phyloP scores from a whole-genome alignment of 805 yeast genomes.

The Saccharomycopsis schoenii region DNA sequence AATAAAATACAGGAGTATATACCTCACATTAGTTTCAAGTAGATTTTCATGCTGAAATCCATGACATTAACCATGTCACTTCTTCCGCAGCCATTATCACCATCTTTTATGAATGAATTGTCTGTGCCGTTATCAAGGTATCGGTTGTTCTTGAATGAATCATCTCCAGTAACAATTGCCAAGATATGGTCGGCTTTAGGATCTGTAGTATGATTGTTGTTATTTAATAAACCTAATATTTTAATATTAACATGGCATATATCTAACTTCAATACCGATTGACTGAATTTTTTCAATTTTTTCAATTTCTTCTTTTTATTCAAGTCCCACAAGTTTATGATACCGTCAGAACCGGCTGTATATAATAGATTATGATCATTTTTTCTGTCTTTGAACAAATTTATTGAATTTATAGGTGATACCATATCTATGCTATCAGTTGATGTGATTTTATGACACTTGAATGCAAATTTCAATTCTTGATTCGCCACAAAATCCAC shows the following conservation, averaged over 20 bases:
- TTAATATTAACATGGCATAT: not conserved
- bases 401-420: conserved; percentile 15
- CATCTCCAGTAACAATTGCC: conserved; percentile 42
- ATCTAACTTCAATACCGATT: conserved; percentile 8
- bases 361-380: conserved; percentile 10
- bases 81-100: not conserved
- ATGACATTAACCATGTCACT: conserved; percentile 2
- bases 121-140: conserved; percentile 7
- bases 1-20: not conserved
- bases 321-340: conserved; percentile 17
- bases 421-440: conserved; percentile 14
- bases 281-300: conserved; percentile 13
- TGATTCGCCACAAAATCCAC: conserved; percentile 13
- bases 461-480: conserved; percentile 18
- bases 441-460: conserved; percentile 14
- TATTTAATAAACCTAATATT: not conserved
- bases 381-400: not conserved
- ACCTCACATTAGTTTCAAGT: conserved; percentile 2
- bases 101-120: not conserved
- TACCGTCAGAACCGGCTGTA: conserved; percentile 18
- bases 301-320: conserved; percentile 17
- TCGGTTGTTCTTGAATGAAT: conserved; percentile 31
- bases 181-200: conserved; percentile 21
- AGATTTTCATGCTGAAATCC: conserved; percentile 6
- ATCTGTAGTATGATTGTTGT: not conserved